phyloP scores from a whole-genome alignment of 2,329 filamentous ascomycete species.

The Talaromyces sp. region DNA sequence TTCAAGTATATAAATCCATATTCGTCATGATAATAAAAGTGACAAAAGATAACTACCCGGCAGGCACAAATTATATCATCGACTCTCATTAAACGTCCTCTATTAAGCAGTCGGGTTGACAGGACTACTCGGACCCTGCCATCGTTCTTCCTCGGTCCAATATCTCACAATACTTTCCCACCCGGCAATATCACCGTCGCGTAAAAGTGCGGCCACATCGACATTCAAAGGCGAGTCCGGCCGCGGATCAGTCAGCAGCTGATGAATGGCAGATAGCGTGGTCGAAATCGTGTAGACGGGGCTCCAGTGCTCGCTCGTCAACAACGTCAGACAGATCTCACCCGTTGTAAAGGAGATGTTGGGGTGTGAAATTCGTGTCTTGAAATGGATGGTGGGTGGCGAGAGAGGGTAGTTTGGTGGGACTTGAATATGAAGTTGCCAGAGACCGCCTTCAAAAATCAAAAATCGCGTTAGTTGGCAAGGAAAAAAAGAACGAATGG shows the following conservation, averaged over 20 bases:
- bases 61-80: not conserved
- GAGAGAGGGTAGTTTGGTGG: constrained; percentile 72
- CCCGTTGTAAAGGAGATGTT: constrained; percentile 71
- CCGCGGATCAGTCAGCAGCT: constrained; percentile 40
- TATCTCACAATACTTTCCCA: constrained; percentile 44
- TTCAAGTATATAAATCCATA: not conserved
- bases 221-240: constrained; percentile 46
- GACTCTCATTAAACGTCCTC: not conserved
- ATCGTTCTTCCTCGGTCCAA: constrained; percentile 43
- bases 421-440: constrained; percentile 73
- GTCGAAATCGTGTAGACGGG: constrained; percentile 70
- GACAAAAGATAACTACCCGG: not conserved
- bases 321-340: constrained; percentile 88
- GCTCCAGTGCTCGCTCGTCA: constrained; percentile 69
- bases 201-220: constrained; percentile 42
- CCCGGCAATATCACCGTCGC: constrained; percentile 39
- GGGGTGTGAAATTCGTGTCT: constrained; percentile 79
- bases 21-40: not conserved
- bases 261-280: constrained; percentile 43
- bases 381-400: constrained; percentile 73
- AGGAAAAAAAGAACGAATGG: not conserved
- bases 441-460: constrained; percentile 58
- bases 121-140: constrained; percentile 26
- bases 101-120: constrained; percentile 3
- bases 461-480: not conserved